Percentiles rank a stretch among this genome's conserved stretches.
phyloP scores from a whole-genome alignment of 345 rosid genomes.

The Angophora floribunda region DNA sequence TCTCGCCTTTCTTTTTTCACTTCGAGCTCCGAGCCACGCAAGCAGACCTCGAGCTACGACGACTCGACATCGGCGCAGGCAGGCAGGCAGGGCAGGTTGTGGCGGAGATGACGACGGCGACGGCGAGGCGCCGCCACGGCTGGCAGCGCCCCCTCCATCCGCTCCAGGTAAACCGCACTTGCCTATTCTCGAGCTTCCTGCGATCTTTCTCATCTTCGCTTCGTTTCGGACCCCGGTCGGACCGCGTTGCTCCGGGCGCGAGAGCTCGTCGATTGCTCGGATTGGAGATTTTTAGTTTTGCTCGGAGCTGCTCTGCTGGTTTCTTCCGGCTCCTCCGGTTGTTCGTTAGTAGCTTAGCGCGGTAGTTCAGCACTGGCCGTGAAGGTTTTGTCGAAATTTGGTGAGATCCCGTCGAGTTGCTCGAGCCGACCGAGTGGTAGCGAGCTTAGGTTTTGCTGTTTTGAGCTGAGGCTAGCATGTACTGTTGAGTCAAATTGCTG shows the following conservation, averaged over 20 bases:
- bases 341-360: no score
- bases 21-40: background rate
- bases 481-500: background rate
- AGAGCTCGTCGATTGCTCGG: background rate
- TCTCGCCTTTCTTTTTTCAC: background rate
- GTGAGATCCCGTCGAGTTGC: background rate
- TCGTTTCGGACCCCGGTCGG: background rate
- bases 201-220: background rate
- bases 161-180: slow-evolving; percentile 38
- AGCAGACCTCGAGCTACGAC: background rate
- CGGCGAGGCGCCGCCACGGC: slow-evolving; percentile 86
- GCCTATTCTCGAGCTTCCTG: background rate
- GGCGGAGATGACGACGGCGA: slow-evolving; percentile 7
- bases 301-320: background rate
- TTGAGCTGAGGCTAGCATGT: background rate
- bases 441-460: background rate
- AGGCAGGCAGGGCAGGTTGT: background rate
- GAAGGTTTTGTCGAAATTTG: background rate
- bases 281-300: background rate
- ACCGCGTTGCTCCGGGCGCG: background rate
- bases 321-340: background rate
- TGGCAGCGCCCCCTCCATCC: slow-evolving; percentile 94
- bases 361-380: background rate
- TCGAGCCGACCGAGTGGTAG: background rate
- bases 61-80: background rate